A percentile compares a stretch with the other conserved stretches of the same genome.
These are phyloP conservation scores for Xylaria sp. DNA, from an alignment of 2,329 filamentous ascomycete species.

Conservation along the genomic window DNA sequence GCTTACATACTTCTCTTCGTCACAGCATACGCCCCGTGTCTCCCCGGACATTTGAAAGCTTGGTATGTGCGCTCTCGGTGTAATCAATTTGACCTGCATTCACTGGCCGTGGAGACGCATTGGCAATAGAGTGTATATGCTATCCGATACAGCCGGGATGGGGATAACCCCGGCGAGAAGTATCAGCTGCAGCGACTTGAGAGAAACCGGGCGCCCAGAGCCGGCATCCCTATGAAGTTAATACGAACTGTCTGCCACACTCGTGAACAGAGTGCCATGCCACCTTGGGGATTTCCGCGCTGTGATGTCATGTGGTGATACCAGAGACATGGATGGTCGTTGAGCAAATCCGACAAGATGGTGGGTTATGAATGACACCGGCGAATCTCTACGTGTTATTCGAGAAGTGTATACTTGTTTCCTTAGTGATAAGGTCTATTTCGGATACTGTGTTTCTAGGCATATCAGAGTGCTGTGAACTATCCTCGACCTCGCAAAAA, in stretches of 20 bases:
- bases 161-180: slow-evolving; percentile 23
- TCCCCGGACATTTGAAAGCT: slow-evolving; percentile 29
- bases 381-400: slow-evolving; percentile 4
- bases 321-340: slow-evolving; percentile 15
- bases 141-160: slow-evolving; percentile 47
- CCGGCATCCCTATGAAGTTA: slow-evolving; percentile 23
- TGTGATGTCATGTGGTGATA: slow-evolving; percentile 32
- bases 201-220: slow-evolving; percentile 32
- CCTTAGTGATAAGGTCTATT: neutral
- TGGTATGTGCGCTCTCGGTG: slow-evolving; percentile 42
- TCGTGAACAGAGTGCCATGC: slow-evolving; percentile 4
- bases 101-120: slow-evolving; percentile 34
- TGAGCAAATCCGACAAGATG: neutral
- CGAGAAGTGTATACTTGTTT: neutral
- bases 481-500: neutral
- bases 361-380: neutral
- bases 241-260: slow-evolving; percentile 9
- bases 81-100: slow-evolving; percentile 44
- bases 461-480: neutral
- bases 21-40: slow-evolving; percentile 30
- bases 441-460: slow-evolving; percentile 10
- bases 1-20: slow-evolving; percentile 21
- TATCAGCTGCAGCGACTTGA: slow-evolving; percentile 23
- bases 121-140: slow-evolving; percentile 42
- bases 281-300: slow-evolving; percentile 1